Percentiles rank a stretch among this genome's conserved stretches.
Conservation (phyloP, 2,329 filamentous ascomycete genomes). For the Pestalotiopsis sp. region DNA sequence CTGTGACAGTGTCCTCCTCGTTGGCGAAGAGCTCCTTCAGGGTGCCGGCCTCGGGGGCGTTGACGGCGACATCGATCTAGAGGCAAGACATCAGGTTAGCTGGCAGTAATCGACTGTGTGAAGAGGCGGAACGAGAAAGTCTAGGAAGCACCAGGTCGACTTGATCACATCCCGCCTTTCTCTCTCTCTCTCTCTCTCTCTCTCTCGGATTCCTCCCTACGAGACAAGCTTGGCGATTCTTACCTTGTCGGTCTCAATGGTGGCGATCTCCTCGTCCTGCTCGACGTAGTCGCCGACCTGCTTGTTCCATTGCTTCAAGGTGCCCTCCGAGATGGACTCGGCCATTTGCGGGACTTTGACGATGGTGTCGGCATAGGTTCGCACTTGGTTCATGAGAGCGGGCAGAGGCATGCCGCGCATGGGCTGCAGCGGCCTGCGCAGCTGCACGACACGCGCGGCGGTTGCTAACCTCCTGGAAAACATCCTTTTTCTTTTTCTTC, state of each 20-base stretch:
- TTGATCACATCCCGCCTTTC: not conserved
- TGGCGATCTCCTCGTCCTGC: constrained; percentile 96
- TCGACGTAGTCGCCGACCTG: constrained; percentile 91
- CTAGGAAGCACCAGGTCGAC: not conserved
- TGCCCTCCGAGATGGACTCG: constrained; percentile 97
- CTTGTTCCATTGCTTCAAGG: constrained; percentile 93
- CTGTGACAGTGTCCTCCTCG: constrained; percentile 93
- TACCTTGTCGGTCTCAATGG: constrained; percentile 99
- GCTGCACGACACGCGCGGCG: constrained; percentile 41
- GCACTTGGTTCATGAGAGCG: constrained; percentile 57
- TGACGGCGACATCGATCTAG: constrained; percentile 95
- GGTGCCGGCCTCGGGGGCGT: constrained; percentile 85
- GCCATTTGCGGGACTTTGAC: constrained; percentile 98
- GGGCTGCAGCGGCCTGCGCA: constrained; percentile 40
- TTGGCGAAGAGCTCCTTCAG: constrained; percentile 91
- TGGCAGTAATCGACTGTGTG: constrained; percentile 7
- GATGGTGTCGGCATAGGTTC: constrained; percentile 74
- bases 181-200: not conserved
- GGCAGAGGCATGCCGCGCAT: constrained; percentile 49
- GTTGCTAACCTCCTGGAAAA: constrained; percentile 38
- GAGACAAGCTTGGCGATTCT: constrained; percentile 15
- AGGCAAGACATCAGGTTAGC: constrained; percentile 11
- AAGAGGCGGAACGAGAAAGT: not conserved
- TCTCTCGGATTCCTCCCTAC: not conserved
- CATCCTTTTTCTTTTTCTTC: constrained; percentile 22